A percentile compares a stretch with the other conserved stretches of the same genome.
These are phyloP conservation scores for Lathyrus sativus DNA, from an alignment of 306 rosid species.

Conservation along the genomic window DNA sequence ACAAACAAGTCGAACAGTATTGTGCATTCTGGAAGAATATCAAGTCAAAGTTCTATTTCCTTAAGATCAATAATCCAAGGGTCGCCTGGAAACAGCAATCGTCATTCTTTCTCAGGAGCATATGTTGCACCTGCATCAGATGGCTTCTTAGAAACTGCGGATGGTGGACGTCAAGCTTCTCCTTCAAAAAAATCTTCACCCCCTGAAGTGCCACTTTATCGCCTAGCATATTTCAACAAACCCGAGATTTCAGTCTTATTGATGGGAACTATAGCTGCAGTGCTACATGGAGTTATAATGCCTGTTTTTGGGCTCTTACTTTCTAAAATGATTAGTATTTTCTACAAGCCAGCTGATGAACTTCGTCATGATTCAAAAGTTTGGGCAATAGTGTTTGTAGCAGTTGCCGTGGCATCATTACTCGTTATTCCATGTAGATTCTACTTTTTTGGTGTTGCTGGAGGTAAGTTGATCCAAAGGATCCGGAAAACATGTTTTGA, in stretches of 20 bases:
- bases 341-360: constrained; percentile 60
- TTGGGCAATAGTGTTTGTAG: constrained; percentile 64
- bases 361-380: constrained; percentile 65
- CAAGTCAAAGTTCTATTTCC: constrained; percentile 45
- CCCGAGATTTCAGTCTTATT: constrained; percentile 71
- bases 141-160: constrained; percentile 38
- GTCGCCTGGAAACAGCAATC: constrained; percentile 53
- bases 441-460: constrained; percentile 60
- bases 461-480: constrained; percentile 52
- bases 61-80: constrained; percentile 50
- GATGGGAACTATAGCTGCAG: constrained; percentile 67
- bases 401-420: constrained; percentile 47
- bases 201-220: constrained; percentile 56
- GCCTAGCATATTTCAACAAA: constrained; percentile 75
- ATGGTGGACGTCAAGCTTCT: constrained; percentile 35
- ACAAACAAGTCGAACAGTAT: constrained; percentile 43
- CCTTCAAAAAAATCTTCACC: constrained; percentile 38
- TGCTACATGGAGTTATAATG: constrained; percentile 46
- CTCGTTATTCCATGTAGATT: constrained; percentile 41
- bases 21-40: constrained; percentile 45
- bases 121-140: constrained; percentile 4
- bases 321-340: constrained; percentile 54
- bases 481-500: constrained; percentile 52
- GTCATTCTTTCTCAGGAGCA: constrained; percentile 27
- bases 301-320: constrained; percentile 60